phyloP scores from a whole-genome alignment of 768 basidiomycete species.

The Boletus tylopilopsis region DNA sequence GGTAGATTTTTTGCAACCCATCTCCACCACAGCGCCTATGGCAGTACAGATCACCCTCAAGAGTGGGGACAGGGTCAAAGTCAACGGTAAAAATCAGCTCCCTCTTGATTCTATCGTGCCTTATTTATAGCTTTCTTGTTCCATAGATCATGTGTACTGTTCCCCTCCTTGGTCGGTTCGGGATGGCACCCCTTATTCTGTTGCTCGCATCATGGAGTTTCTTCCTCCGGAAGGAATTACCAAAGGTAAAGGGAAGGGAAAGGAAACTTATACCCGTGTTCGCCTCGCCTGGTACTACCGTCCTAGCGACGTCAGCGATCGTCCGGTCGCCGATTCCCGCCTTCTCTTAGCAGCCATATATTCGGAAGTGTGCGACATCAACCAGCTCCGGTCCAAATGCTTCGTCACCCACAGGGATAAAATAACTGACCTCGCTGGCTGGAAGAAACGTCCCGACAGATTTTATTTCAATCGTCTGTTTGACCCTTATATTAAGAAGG shows the following conservation, averaged over 20 bases:
- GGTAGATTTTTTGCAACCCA: conserved; percentile 28
- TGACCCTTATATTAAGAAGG: conserved; percentile 97
- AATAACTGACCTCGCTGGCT: conserved; percentile 86
- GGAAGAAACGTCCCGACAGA: conserved; percentile 91
- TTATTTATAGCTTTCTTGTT: conserved; percentile 30
- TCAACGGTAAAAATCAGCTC: conserved; percentile 63
- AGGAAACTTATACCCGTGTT: conserved; percentile 74
- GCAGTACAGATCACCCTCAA: conserved; percentile 54
- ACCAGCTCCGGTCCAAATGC: conserved; percentile 89
- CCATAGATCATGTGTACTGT: conserved; percentile 92
- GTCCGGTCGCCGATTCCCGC: conserved; percentile 85
- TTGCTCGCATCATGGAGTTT: conserved; percentile 97
- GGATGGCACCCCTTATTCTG: conserved; percentile 92
- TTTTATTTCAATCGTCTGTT: conserved; percentile 97
- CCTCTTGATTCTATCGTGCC: conserved; percentile 12
- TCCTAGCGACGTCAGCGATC: conserved; percentile 91
- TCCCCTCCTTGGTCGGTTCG: conserved; percentile 89
- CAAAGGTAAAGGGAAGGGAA: conserved; percentile 62
- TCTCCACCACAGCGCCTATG: conserved; percentile 22
- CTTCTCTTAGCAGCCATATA: conserved; percentile 94
- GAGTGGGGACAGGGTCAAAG: conserved; percentile 80
- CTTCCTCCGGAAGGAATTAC: conserved; percentile 73
- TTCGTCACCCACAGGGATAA: conserved; percentile 94
- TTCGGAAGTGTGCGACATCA: conserved; percentile 93
- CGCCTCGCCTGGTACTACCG: conserved; percentile 96